Conservation (phyloP, 139 green algal genomes). For the Chlamydomonas applanata region DNA sequence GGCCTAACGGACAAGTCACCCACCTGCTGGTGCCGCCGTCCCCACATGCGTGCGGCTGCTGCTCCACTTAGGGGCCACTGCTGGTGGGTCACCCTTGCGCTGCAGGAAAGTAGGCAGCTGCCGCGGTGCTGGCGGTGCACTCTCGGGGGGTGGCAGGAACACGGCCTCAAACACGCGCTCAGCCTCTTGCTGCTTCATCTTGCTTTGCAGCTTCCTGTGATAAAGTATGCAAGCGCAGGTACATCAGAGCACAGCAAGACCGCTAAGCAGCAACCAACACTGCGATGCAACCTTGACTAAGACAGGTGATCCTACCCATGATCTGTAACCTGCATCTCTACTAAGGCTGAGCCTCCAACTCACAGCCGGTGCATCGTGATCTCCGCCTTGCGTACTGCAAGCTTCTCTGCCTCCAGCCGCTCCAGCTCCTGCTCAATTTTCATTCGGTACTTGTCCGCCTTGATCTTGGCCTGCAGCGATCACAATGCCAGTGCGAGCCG, state of each 20-base stretch:
- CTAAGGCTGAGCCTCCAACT: neutral
- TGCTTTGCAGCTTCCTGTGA: neutral
- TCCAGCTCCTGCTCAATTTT: constrained; percentile 22
- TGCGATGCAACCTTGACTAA: too few species aligned
- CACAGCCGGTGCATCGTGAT: constrained; percentile 5
- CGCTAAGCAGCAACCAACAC: too few species aligned
- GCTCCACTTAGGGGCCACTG: neutral
- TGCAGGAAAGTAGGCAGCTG: too few species aligned
- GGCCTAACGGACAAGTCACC: too few species aligned
- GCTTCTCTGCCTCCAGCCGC: constrained; percentile 19
- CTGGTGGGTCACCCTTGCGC: too few species aligned
- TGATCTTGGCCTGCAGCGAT: constrained; percentile 5
- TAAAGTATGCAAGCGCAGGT: neutral
- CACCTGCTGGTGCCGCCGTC: too few species aligned
- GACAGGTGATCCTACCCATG: too few species aligned
- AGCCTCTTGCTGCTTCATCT: constrained; percentile 1
- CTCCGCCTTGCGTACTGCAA: neutral
- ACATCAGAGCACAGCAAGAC: neutral
- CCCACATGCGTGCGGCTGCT: constrained; percentile 4
- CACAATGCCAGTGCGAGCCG: neutral
- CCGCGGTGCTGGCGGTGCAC: neutral
- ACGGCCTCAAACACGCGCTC: neutral
- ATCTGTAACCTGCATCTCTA: neutral
- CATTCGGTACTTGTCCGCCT: neutral
- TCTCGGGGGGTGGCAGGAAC: constrained; percentile 4